Evolutionary conservation across 164 flowering plant genomes (phyloP).

Genomic region (Magnolia officinalis): DNA sequence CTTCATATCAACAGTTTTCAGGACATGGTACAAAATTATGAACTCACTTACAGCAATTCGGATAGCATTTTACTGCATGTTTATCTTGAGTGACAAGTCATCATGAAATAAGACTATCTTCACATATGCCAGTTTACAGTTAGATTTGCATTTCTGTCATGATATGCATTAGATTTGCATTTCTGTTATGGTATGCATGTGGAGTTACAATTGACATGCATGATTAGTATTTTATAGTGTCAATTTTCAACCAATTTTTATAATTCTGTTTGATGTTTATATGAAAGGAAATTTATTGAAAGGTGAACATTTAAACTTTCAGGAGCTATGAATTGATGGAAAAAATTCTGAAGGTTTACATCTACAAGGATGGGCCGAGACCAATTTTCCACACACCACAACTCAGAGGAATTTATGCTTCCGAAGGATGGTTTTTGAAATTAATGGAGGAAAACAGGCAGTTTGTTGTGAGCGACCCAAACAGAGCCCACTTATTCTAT

Average conservation of each 20-base stretch:
- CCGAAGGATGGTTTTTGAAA: conserved; percentile 32
- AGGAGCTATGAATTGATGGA: conserved; percentile 32
- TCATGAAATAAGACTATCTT: too few species aligned
- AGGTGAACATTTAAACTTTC: conserved; percentile 5
- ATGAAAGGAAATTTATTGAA: neutral
- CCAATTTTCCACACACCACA: conserved; percentile 28
- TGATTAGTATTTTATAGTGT: neutral
- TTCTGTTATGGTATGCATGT: too few species aligned
- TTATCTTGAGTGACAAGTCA: too few species aligned
- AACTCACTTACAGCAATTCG: too few species aligned
- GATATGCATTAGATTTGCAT: too few species aligned
- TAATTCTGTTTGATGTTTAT: neutral
- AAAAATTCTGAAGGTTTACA: conserved; percentile 21
- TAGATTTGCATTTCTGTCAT: too few species aligned
- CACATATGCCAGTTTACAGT: too few species aligned
- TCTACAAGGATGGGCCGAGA: conserved; percentile 20
- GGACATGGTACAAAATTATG: neutral
- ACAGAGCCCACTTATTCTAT: conserved; percentile 26
- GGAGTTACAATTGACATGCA: neutral
- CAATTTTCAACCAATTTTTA: neutral
- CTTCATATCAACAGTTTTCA: neutral
- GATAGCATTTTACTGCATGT: too few species aligned
- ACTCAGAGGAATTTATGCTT: conserved; percentile 27
- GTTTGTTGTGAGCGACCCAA: conserved; percentile 25
- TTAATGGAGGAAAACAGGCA: conserved; percentile 21